Conservation (phyloP, 441 rosid genomes). For the Euphorbia schlechtendalii region DNA sequence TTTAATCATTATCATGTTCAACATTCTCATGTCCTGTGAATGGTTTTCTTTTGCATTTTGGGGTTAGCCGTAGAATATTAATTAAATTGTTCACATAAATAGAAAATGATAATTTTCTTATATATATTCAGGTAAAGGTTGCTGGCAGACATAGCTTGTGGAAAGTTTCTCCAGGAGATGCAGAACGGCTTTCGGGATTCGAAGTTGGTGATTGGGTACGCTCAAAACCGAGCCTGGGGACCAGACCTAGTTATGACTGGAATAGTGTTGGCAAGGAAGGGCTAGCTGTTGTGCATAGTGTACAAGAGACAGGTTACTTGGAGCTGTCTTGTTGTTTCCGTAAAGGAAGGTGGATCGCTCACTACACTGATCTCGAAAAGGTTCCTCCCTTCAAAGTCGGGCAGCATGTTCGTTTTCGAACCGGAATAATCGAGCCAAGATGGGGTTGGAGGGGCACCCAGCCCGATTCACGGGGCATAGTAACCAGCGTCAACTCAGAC, state of each 20-base stretch:
- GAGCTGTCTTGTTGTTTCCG: conserved; percentile 96
- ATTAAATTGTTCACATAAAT: not conserved
- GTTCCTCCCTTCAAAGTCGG: conserved; percentile 73
- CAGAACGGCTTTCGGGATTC: conserved; percentile 91
- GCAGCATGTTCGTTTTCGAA: conserved; percentile 79
- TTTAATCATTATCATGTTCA: conserved; percentile 4
- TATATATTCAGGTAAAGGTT: conserved; percentile 58
- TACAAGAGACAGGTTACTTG: conserved; percentile 82
- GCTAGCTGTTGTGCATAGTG: conserved; percentile 84
- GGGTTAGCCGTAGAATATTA: not conserved
- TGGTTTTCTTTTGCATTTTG: conserved; percentile 2
- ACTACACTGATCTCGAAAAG: conserved; percentile 87
- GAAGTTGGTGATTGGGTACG: conserved; percentile 99
- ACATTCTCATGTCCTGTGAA: not conserved
- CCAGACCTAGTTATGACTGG: conserved; percentile 96
- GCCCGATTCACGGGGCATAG: conserved; percentile 67
- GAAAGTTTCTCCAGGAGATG: conserved; percentile 98
- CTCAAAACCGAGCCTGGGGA: conserved; percentile 85
- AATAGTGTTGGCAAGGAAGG: conserved; percentile 82
- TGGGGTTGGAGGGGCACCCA: conserved; percentile 98
- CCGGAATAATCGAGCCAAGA: conserved; percentile 77
- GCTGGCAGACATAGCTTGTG: conserved; percentile 73
- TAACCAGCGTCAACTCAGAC: conserved; percentile 85
- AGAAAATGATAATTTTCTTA: not conserved
- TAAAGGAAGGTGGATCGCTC: conserved; percentile 73